A percentile compares a stretch with the other conserved stretches of the same genome.
phyloP scores from a whole-genome alignment of 1,284 basidiomycete genomes.

The Ustilago trichophora region DNA sequence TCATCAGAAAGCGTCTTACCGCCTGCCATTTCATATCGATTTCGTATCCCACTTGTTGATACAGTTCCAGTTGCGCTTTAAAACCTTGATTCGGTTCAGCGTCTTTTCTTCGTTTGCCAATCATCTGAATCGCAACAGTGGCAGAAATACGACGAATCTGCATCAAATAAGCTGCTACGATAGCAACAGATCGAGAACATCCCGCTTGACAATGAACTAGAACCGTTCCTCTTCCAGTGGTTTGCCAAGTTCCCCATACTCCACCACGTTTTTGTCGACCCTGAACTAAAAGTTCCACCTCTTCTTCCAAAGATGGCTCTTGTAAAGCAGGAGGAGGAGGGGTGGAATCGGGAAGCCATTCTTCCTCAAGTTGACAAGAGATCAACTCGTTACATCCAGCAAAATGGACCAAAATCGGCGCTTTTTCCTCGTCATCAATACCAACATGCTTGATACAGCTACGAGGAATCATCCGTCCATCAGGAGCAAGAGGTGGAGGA shows the following conservation, averaged over 20 bases:
- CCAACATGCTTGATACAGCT: conserved; percentile 61
- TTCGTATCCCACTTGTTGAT: conserved; percentile 63
- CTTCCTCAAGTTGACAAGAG: conserved; percentile 45
- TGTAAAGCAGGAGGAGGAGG: background rate
- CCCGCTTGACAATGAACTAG: conserved; percentile 68
- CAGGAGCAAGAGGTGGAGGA: conserved; percentile 35
- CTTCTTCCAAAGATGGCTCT: background rate
- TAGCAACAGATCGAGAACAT: conserved; percentile 63
- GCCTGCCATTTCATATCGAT: conserved; percentile 66
- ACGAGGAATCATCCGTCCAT: conserved; percentile 43
- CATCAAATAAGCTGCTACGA: conserved; percentile 68
- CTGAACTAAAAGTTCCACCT: conserved; percentile 24
- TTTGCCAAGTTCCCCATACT: conserved; percentile 49
- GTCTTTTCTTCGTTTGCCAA: conserved; percentile 51
- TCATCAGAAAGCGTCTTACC: conserved; percentile 67
- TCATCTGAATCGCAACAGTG: conserved; percentile 61
- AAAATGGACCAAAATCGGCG: conserved; percentile 67
- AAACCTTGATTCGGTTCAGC: conserved; percentile 67
- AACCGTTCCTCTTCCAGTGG: conserved; percentile 55
- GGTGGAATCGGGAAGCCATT: conserved; percentile 36
- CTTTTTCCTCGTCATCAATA: conserved; percentile 66
- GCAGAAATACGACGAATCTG: conserved; percentile 54
- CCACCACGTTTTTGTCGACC: conserved; percentile 39
- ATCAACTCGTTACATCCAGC: conserved; percentile 61
- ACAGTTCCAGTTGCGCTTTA: conserved; percentile 66